A percentile compares a stretch with the other conserved stretches of the same genome.
phyloP scores from a whole-genome alignment of 305 asterid genomes.

The Striga hermonthica region DNA sequence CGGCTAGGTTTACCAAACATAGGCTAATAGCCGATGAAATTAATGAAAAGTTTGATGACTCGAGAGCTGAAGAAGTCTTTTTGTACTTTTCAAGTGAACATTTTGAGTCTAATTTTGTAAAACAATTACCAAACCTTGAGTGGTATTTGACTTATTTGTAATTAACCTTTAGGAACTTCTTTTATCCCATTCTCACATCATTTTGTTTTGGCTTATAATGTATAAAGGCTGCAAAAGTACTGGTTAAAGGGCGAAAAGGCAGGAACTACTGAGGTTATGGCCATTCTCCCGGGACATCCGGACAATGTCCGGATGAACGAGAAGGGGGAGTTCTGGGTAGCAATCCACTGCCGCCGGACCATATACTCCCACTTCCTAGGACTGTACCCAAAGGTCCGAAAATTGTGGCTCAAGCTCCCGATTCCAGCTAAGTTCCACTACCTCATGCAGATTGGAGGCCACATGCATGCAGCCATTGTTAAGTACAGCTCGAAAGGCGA shows the following conservation, averaged over 20 bases:
- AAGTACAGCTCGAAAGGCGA: conserved; percentile 83
- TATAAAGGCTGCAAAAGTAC: conserved; percentile 58
- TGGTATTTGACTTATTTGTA: background rate
- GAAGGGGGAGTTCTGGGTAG: conserved; percentile 94
- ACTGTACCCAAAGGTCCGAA: conserved; percentile 49
- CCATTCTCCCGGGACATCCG: conserved; percentile 70
- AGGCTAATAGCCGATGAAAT: too few species aligned
- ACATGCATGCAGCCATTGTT: conserved; percentile 46
- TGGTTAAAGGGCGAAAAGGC: conserved; percentile 87
- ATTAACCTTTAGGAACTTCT: background rate
- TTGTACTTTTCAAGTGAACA: too few species aligned
- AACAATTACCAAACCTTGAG: background rate
- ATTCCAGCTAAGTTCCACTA: conserved; percentile 59
- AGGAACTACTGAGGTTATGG: conserved; percentile 60
- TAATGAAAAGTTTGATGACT: too few species aligned
- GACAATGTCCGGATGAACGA: conserved; percentile 79
- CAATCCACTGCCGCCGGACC: conserved; percentile 61
- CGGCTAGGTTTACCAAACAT: too few species aligned
- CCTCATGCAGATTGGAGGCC: conserved; percentile 75
- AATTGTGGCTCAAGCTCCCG: conserved; percentile 68
- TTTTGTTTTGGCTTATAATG: conserved; percentile 4
- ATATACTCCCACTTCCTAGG: conserved; percentile 47
- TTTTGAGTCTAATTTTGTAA: too few species aligned
- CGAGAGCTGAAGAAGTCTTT: too few species aligned
- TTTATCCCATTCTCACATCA: background rate